Conservation (phyloP, 2,329 filamentous ascomycete species). For the Diaporthe destruens region DNA sequence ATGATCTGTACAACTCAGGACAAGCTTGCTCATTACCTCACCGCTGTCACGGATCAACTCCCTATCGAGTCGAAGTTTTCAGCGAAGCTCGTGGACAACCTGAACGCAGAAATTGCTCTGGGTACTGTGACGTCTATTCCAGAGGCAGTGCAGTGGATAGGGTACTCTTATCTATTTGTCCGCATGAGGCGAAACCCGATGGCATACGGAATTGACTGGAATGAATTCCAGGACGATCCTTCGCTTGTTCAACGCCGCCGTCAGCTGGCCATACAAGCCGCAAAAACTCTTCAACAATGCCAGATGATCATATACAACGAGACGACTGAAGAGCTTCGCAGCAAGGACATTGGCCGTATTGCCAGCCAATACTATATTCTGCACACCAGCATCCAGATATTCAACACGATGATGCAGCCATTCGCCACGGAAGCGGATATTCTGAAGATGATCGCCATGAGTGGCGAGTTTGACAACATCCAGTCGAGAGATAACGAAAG, state of each 20-base stretch:
- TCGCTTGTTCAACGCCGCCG: constrained; percentile 87
- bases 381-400: constrained; percentile 93
- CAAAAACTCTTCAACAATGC: constrained; percentile 86
- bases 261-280: constrained; percentile 89
- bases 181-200: constrained; percentile 94
- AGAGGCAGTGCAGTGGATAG: constrained; percentile 96
- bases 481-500: constrained; percentile 91
- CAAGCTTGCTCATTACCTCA: constrained; percentile 90
- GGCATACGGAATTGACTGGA: constrained; percentile 95
- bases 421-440: constrained; percentile 91
- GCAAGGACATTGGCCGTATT: constrained; percentile 96
- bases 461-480: constrained; percentile 97
- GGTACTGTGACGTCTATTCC: constrained; percentile 95
- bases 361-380: constrained; percentile 97
- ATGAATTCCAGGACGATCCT: constrained; percentile 89
- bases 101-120: constrained; percentile 94
- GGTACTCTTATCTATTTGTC: constrained; percentile 97
- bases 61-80: constrained; percentile 99
- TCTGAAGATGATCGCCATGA: constrained; percentile 96
- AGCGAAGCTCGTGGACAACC: constrained; percentile 91
- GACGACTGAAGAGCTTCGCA: constrained; percentile 88
- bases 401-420: constrained; percentile 94
- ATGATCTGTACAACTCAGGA: constrained; percentile 99
- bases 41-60: constrained; percentile 93
- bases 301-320: constrained; percentile 99